phyloP scores from a whole-genome alignment of 2,329 filamentous ascomycete species.

The Alternaria novae-zelandiae region DNA sequence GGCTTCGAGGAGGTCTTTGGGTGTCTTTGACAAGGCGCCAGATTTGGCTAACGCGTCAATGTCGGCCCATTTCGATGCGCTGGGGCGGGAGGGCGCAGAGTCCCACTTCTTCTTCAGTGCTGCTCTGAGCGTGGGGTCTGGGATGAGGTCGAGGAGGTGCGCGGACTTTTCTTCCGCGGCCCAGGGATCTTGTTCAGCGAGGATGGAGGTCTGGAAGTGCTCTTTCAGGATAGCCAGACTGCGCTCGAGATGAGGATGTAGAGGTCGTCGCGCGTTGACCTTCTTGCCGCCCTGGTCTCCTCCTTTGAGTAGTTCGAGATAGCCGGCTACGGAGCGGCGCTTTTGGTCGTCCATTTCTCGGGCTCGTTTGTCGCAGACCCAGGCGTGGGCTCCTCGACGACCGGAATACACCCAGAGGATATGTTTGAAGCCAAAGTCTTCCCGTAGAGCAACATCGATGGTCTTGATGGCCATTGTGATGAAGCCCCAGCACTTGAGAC shows the following conservation, averaged over 20 bases:
- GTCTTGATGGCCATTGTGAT: conserved; percentile 98
- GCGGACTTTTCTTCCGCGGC: conserved; percentile 69
- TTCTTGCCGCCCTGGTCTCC: conserved; percentile 85
- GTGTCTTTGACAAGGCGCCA: conserved; percentile 75
- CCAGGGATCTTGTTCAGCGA: conserved; percentile 88
- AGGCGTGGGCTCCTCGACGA: conserved; percentile 93
- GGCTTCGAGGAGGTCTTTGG: conserved; percentile 77
- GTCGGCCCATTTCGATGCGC: conserved; percentile 87
- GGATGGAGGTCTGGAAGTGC: conserved; percentile 83
- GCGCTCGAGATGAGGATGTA: conserved; percentile 88
- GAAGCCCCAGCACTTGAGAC: conserved; percentile 92
- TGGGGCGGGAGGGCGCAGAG: conserved; percentile 76
- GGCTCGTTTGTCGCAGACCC: conserved; percentile 92
- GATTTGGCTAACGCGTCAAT: conserved; percentile 86
- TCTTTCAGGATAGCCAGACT: conserved; percentile 84
- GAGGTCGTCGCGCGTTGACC: conserved; percentile 80
- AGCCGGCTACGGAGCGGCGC: conserved; percentile 83
- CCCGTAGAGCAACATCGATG: conserved; percentile 81
- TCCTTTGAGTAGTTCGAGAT: conserved; percentile 88
- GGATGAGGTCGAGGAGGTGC: conserved; percentile 82
- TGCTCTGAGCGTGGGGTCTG: conserved; percentile 77
- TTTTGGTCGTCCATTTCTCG: conserved; percentile 84
- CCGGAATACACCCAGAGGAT: conserved; percentile 99
- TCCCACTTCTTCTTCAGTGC: conserved; percentile 91
- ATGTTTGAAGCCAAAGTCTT: conserved; percentile 96